Evolutionary conservation across 495 filamentous ascomycete species (phyloP), one percentile per base, ranked within the genome.

Genomic region (Pseudoneurospora amorphoporcata): DNA sequence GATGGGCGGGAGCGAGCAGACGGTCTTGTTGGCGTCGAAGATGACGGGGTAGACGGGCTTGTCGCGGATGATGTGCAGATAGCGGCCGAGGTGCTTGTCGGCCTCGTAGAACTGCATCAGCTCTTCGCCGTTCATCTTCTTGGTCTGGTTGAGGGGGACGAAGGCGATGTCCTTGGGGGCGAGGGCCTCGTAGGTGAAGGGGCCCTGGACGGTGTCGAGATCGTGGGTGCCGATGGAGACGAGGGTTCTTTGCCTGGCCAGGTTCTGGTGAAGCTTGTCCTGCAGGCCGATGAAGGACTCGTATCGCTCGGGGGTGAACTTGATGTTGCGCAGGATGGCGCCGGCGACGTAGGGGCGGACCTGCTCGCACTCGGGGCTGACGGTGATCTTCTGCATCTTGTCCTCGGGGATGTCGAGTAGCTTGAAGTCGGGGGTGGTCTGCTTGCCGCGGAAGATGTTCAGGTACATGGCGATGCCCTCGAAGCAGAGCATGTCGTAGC

Each of bases 401-500:
- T 92, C 91, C 76, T 87, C 87, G 14, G 89, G 82, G 1, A 94
- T 92, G 69, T 91, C 82, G 65, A 88, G 86, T 69, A 96, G 82
- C 81, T 83, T 87, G 84, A 91, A 98, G 72, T 92, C 92, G 73
- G 95, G 96, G 58, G 92, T 85, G 17, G 86, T 79, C 69, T 87
- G 84, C 75, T 89, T 91, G 69, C 89, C 92, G 71, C 90, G 83
- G 90, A 98, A 99, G 82, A 99, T 92, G 79, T 97, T 97, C 71
- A 99, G 87, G 89, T 95, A 95, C 76, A 97, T 87, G 69, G 93
- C 90, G 79, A 99, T 96, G 68, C 95, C 95, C 83, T 99, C 95
- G 83, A 98, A 97, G 79, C 95, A 99, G 39, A 99, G 89, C 89
- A 98, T 91, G 78, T 99, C 95, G 89, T 98, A 98, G 87, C 95